phyloP scores from a whole-genome alignment of 495 filamentous ascomycete species.

The Penicillium desertorum region DNA sequence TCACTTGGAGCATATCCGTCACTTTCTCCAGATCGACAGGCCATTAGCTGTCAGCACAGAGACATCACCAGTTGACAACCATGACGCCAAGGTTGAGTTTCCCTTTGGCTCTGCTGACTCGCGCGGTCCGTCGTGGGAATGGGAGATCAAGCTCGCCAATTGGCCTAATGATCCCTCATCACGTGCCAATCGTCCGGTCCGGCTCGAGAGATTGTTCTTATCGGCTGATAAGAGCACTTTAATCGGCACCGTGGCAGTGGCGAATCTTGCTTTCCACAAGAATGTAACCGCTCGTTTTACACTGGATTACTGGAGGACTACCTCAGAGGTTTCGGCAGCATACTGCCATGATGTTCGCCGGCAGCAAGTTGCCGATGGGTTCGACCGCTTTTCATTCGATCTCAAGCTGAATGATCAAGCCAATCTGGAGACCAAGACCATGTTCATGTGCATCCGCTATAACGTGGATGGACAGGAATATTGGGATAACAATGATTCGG shows the following conservation, averaged over 20 bases:
- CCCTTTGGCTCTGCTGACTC: slow-evolving; percentile 66
- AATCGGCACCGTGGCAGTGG: slow-evolving; percentile 77
- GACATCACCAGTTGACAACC: slow-evolving; percentile 87
- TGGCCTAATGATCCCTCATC: slow-evolving; percentile 71
- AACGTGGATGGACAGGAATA: slow-evolving; percentile 78
- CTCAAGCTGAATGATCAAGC: slow-evolving; percentile 90
- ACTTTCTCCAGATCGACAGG: slow-evolving; percentile 89
- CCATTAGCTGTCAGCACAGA: slow-evolving; percentile 93
- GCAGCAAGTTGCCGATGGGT: slow-evolving; percentile 62
- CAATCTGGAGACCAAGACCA: slow-evolving; percentile 83
- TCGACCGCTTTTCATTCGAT: slow-evolving; percentile 88
- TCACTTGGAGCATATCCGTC: slow-evolving; percentile 88
- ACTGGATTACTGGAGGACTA: slow-evolving; percentile 96
- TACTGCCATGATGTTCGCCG: slow-evolving; percentile 76
- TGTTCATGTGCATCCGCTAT: slow-evolving; percentile 92
- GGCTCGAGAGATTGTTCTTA: slow-evolving; percentile 80
- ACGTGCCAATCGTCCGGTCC: slow-evolving; percentile 62
- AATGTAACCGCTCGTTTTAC: slow-evolving; percentile 87
- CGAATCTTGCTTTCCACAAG: slow-evolving; percentile 91
- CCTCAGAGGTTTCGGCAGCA: slow-evolving; percentile 88
- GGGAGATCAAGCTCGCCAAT: slow-evolving; percentile 82
- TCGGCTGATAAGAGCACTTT: slow-evolving; percentile 83
- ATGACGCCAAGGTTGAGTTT: slow-evolving; percentile 80
- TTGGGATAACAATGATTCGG: slow-evolving; percentile 89
- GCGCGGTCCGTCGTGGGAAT: slow-evolving; percentile 62